Percentiles rank a stretch among this genome's conserved stretches.
Conservation (phyloP, 2,329 filamentous ascomycete species). For the Pseudogymnoascus sp. region DNA sequence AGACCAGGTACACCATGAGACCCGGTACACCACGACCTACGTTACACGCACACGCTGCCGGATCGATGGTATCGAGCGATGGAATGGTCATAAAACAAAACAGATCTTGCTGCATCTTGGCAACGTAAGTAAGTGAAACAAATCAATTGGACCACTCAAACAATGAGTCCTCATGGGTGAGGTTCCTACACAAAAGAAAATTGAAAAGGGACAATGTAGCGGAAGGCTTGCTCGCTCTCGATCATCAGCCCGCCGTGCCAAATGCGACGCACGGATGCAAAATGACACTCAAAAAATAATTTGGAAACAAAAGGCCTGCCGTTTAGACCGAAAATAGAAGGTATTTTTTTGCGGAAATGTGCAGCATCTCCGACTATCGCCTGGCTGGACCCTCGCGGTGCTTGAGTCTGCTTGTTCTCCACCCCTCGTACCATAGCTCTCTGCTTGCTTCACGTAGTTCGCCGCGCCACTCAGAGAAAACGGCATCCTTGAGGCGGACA, state of each 20-base stretch:
- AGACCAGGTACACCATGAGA: too few relatives aligned
- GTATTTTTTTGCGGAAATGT: not conserved
- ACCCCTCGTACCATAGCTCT: constrained; percentile 91
- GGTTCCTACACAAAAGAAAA: constrained; percentile 3
- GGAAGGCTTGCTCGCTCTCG: constrained; percentile 4
- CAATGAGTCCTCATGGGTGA: not conserved
- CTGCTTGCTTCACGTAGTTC: constrained; percentile 86
- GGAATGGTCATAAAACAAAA: constrained; percentile 9
- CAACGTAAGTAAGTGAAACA: constrained; percentile 8
- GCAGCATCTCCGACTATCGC: not conserved
- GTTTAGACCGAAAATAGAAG: constrained; percentile 6
- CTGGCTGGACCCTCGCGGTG: not conserved
- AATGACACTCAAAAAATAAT: constrained; percentile 8
- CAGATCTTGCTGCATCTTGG: constrained; percentile 6
- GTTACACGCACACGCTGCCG: constrained; percentile 2
- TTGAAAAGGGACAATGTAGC: constrained; percentile 3
- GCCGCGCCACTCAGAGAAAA: constrained; percentile 87
- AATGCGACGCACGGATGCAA: constrained; percentile 4
- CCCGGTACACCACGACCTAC: too few relatives aligned
- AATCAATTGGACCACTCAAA: constrained; percentile 6
- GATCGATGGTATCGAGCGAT: constrained; percentile 6
- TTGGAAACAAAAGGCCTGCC: constrained; percentile 7
- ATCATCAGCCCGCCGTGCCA: not conserved
- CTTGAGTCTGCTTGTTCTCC: constrained; percentile 68
- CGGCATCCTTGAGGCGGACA: constrained; percentile 75